Base-by-base conservation (phyloP, 208 protist genomes). In the Wallacemonas sp. region DNA sequence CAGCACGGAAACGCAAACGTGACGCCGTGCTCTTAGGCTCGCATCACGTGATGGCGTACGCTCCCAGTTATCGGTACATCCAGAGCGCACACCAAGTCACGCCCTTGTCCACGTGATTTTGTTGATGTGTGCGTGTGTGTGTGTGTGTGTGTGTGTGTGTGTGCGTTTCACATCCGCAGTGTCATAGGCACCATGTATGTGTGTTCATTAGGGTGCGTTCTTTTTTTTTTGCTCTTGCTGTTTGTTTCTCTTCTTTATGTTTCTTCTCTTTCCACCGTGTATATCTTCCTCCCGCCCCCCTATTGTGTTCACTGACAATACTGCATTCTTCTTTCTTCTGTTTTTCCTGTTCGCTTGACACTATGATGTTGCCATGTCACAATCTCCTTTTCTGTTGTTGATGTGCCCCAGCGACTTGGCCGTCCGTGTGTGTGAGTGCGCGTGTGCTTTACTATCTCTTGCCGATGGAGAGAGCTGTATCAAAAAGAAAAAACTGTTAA, bases 71-170 rank as follows among this genome's bases (percentile, higher is more conserved):
- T n/a, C n/a, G n/a, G n/a, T n/a, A n/a, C n/a, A n/a, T n/a, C n/a
- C n/a, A n/a, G n/a, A n/a, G n/a, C n/a, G n/a, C n/a, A n/a, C n/a
- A n/a, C n/a, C n/a, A n/a, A n/a, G n/a, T n/a, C n/a, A n/a, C n/a
- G n/a, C n/a, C n/a, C n/a, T n/a, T n/a, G n/a, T 75, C n/a, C 11
- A 46, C 30, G 32, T 66, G 57, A 57, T 36, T 55, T 52, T 29
- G 16, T 41, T 38, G 52, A 30, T 69, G 36, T 56, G 34, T 69
- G 21, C 49, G 52, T 17, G 46, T 69, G 17, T 61, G 2, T 74
- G 36, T 48, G 24, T 29, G 16, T 41, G 33, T 63, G 24, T 69
- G 36, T 56, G 34, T 69, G 21, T 62, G 52, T 17, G 46, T 69
- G 17, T 61, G 2, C 68, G 36, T 57, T 57, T 38, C 49, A 6